Percentiles rank a stretch among this genome's conserved stretches.
phyloP scores from a whole-genome alignment of 768 basidiomycete genomes.

The Saitozyma podzolica region DNA sequence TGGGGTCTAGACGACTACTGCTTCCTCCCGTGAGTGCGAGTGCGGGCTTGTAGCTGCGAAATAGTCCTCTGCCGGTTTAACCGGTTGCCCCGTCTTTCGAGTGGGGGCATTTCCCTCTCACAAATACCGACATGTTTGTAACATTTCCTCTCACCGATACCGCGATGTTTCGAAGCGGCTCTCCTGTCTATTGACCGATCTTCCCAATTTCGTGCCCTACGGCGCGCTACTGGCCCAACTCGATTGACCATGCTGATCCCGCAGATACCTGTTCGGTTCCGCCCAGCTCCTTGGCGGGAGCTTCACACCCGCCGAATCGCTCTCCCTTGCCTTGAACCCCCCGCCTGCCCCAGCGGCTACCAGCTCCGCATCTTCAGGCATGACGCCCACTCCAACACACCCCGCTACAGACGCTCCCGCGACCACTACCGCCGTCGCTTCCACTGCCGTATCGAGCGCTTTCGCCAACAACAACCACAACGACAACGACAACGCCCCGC shows the following conservation, averaged over 20 bases:
- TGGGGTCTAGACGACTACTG: slow-evolving; percentile 95
- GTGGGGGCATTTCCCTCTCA: too few species aligned
- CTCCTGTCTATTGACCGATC: too few species aligned
- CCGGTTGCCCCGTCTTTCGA: too few species aligned
- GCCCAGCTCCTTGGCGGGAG: slow-evolving; percentile 64
- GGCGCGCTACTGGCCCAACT: too few species aligned
- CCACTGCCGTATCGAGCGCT: slow-evolving; percentile 27
- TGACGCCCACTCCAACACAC: not conserved
- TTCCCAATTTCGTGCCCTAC: too few species aligned
- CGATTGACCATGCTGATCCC: too few species aligned
- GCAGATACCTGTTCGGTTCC: slow-evolving; percentile 78
- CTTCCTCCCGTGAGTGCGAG: slow-evolving; percentile 69
- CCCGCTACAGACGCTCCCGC: not conserved
- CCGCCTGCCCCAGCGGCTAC: not conserved
- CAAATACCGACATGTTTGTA: too few species aligned
- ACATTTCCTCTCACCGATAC: too few species aligned
- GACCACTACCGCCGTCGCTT: slow-evolving; percentile 63
- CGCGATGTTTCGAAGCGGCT: too few species aligned
- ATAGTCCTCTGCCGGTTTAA: too few species aligned
- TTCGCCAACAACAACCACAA: slow-evolving; percentile 56
- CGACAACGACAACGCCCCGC: slow-evolving; percentile 63
- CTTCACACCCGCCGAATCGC: not conserved
- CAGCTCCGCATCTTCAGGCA: not conserved
- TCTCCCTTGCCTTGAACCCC: not conserved
- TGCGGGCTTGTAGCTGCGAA: too few species aligned